Conservation (phyloP, 345 rosid genomes). For the Eucalyptus viminalis region DNA sequence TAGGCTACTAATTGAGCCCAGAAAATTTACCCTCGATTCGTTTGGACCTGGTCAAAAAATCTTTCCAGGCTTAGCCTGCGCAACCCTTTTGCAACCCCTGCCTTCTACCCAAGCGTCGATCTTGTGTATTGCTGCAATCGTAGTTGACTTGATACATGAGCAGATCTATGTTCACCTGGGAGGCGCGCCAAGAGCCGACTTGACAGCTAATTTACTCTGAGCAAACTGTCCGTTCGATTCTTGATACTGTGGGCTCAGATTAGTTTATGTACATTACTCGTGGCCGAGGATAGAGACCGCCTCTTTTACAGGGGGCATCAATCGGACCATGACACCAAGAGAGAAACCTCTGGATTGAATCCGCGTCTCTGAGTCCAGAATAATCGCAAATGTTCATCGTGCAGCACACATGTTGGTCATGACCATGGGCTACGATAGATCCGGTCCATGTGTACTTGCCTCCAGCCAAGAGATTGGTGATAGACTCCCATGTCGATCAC, state of each 20-base stretch:
- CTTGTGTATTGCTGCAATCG: background rate
- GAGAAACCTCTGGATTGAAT: too few species aligned
- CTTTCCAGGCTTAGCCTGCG: background rate
- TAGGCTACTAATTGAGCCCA: background rate
- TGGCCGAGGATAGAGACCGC: background rate
- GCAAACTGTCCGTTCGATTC: background rate
- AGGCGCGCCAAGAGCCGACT: background rate
- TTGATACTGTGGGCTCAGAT: background rate
- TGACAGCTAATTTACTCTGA: too few species aligned
- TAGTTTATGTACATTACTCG: background rate
- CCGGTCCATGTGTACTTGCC: too few species aligned
- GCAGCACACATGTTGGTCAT: too few species aligned
- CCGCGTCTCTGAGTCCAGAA: too few species aligned
- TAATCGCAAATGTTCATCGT: too few species aligned
- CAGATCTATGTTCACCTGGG: background rate
- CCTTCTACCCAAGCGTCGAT: background rate
- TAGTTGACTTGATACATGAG: background rate
- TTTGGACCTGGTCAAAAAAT: background rate
- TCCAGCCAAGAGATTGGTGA: too few species aligned
- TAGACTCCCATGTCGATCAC: too few species aligned
- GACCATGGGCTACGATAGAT: too few species aligned
- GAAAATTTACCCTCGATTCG: background rate
- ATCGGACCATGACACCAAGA: too few species aligned
- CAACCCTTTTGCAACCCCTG: background rate
- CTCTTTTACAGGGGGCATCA: background rate